Conservation (phyloP, 129 eudicot genomes). For the Flaveria brownii region DNA sequence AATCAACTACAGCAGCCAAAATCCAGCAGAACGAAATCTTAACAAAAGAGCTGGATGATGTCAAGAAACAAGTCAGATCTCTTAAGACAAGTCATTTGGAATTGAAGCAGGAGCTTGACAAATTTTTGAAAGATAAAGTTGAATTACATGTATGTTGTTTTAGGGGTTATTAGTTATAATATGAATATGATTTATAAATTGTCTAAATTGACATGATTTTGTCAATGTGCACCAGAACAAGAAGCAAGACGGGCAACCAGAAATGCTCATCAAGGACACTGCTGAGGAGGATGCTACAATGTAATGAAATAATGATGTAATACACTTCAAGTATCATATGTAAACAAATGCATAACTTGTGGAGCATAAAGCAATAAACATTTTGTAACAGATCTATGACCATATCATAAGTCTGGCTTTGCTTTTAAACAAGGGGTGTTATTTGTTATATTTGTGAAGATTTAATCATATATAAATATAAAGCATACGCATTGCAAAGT, state of each 20-base stretch:
- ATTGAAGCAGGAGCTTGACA: constrained; percentile 62
- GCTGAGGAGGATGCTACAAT: constrained; percentile 11
- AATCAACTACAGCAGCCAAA: constrained; percentile 42
- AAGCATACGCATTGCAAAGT: no score
- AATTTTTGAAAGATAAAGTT: constrained; percentile 49
- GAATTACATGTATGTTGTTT: constrained; percentile 55
- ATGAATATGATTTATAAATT: neutral
- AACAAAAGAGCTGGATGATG: constrained; percentile 53
- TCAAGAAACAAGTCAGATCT: constrained; percentile 57
- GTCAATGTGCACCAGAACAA: constrained; percentile 47
- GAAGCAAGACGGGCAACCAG: constrained; percentile 41
- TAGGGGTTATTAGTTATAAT: neutral
- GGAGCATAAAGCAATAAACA: neutral
- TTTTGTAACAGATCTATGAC: neutral
- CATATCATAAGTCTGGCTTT: neutral
- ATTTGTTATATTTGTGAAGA: no score
- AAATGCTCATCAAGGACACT: constrained; percentile 26
- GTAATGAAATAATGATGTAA: constrained; percentile 10
- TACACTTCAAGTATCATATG: neutral
- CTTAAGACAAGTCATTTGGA: constrained; percentile 63
- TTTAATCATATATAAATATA: neutral
- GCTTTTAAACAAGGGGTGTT: neutral
- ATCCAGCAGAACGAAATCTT: constrained; percentile 53
- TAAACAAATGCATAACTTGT: neutral
- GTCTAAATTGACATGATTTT: neutral